Evolutionary conservation across 768 basidiomycete genomes (phyloP).

Genomic region (Clathrus columnatus): DNA sequence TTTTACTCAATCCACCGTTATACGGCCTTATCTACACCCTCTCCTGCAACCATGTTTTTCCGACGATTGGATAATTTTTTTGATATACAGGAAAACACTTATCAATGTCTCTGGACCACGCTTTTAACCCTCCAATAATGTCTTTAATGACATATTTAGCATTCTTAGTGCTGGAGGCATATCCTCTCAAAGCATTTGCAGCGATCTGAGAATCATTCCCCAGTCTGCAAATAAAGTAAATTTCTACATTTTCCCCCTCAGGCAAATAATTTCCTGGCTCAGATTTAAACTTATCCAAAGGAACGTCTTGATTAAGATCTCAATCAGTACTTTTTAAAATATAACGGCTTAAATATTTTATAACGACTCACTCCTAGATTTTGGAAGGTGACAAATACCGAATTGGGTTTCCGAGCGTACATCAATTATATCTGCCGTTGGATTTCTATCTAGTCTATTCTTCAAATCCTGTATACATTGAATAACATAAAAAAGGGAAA

Average conservation of each 20-base stretch:
- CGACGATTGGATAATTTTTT: too few relatives aligned
- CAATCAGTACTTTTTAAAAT: neutral
- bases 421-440: slow-evolving; percentile 45
- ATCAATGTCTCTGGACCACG: slow-evolving; percentile 73
- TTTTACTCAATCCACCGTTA: neutral
- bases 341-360: slow-evolving; percentile 7
- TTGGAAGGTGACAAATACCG: slow-evolving; percentile 73
- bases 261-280: slow-evolving; percentile 41
- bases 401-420: slow-evolving; percentile 74
- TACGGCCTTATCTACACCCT: too few relatives aligned
- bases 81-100: slow-evolving; percentile 72
- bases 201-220: slow-evolving; percentile 94
- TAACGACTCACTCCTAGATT: slow-evolving; percentile 52
- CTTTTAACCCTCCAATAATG: slow-evolving; percentile 71
- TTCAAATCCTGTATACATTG: slow-evolving; percentile 37
- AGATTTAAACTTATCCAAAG: slow-evolving; percentile 53
- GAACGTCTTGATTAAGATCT: slow-evolving; percentile 76
- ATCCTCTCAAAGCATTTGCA: slow-evolving; percentile 44
- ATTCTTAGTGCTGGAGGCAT: too few relatives aligned
- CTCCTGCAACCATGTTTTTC: too few relatives aligned
- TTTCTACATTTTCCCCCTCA: slow-evolving; percentile 20
- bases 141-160: slow-evolving; percentile 39
- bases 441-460: slow-evolving; percentile 24
- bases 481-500: neutral
- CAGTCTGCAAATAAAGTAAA: slow-evolving; percentile 72